A percentile compares a stretch with the other conserved stretches of the same genome.
These are phyloP conservation scores for Bruguiera sexangula DNA, from an alignment of 345 rosid genomes.

Conservation along the genomic window DNA sequence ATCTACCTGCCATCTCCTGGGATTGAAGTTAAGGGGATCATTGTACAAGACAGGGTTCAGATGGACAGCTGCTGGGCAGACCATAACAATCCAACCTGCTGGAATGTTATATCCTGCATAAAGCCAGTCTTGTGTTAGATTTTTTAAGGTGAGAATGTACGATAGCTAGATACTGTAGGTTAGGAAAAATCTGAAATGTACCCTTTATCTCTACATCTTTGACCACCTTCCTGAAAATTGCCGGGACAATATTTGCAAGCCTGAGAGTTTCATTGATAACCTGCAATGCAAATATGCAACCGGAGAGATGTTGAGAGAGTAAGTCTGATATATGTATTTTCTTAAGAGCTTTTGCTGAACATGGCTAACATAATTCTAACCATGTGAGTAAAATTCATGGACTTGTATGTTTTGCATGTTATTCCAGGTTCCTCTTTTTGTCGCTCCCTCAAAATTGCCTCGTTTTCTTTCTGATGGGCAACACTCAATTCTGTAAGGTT, in stretches of 20 bases:
- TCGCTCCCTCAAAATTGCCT: no score
- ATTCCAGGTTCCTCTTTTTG: no score
- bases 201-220: constrained; percentile 38
- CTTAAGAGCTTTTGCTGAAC: no score
- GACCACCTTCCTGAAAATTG: constrained; percentile 35
- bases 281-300: constrained; percentile 6
- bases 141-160: no score
- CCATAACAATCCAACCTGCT: constrained; percentile 20
- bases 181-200: constrained; percentile 1
- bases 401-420: no score
- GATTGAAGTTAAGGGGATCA: constrained; percentile 26
- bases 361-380: no score
- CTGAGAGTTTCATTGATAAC: constrained; percentile 45
- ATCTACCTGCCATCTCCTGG: constrained; percentile 32
- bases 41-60: constrained; percentile 12
- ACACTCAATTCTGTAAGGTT: no score
- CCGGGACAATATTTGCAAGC: constrained; percentile 26
- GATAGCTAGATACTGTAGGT: no score
- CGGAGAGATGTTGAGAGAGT: no score
- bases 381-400: no score
- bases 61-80: constrained; percentile 19
- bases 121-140: no score
- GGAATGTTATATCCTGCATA: constrained; percentile 42
- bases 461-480: no score
- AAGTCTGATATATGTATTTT: neutral